These are phyloP conservation scores for Pseudofabraea citricarpa DNA, from an alignment of 2,329 filamentous ascomycete species.

Conservation along the genomic window DNA sequence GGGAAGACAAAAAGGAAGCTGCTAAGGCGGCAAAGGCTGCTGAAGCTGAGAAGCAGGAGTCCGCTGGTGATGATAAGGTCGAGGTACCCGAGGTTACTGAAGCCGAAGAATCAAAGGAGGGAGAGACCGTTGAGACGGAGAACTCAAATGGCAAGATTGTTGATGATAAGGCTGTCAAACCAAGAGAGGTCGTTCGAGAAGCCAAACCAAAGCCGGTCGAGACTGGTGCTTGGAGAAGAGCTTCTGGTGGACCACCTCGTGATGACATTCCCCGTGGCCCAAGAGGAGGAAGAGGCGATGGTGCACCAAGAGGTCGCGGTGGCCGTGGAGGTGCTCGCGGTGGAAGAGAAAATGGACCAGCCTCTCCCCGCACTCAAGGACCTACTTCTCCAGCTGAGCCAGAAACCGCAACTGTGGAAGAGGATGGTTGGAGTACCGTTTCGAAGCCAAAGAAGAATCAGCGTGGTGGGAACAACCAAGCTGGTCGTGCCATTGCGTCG, in stretches of 20 bases:
- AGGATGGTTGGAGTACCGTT: conserved; percentile 63
- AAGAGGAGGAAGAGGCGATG: conserved; percentile 36
- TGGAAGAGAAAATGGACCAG: conserved; percentile 35
- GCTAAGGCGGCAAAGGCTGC: conserved; percentile 23
- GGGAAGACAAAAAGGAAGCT: conserved; percentile 60
- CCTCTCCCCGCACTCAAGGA: conserved; percentile 35
- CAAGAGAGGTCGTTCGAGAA: conserved; percentile 39
- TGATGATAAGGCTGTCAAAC: conserved; percentile 45
- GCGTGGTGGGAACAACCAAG: conserved; percentile 25
- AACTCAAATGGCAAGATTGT: conserved; percentile 30
- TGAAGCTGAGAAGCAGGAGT: conserved; percentile 27
- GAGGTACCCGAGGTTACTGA: conserved; percentile 24
- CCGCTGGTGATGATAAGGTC: conserved; percentile 24
- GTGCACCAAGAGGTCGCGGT: conserved; percentile 36
- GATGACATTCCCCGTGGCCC: conserved; percentile 34
- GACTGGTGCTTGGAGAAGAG: conserved; percentile 55
- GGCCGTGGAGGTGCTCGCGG: conserved; percentile 35
- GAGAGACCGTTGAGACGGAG: conserved; percentile 27
- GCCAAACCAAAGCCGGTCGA: conserved; percentile 52
- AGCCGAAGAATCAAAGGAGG: conserved; percentile 26
- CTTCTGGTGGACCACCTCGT: conserved; percentile 35
- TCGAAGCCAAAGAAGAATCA: conserved; percentile 30
- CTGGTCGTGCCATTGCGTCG: conserved; percentile 27
- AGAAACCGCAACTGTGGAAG: conserved; percentile 39
- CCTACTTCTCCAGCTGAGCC: conserved; percentile 26